Conservation (phyloP, 2,329 filamentous ascomycete species). For the Claviceps sp. region DNA sequence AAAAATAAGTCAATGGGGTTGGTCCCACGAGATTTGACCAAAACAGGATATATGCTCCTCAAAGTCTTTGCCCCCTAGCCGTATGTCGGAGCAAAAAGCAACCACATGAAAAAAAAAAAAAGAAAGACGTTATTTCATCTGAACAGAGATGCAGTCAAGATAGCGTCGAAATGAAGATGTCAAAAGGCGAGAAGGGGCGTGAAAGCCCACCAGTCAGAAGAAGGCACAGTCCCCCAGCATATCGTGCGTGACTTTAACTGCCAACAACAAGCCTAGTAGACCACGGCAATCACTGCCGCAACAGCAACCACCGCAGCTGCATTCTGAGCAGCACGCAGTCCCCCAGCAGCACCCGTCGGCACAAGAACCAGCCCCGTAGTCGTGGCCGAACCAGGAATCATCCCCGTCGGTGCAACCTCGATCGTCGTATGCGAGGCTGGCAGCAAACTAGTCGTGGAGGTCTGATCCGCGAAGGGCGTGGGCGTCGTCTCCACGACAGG, state of each 20-base stretch:
- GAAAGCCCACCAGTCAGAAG: neutral
- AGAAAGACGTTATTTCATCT: no score
- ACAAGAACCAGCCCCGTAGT: constrained; percentile 9
- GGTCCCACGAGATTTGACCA: no score
- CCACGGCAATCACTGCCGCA: constrained; percentile 25
- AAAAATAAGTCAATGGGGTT: no score
- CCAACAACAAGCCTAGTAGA: constrained; percentile 14
- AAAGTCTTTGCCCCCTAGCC: no score
- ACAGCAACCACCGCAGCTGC: constrained; percentile 27
- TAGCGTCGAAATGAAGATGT: no score
- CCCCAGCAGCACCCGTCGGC: constrained; percentile 19
- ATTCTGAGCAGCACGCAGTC: constrained; percentile 24
- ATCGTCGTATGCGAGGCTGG: constrained; percentile 12
- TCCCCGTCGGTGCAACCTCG: constrained; percentile 10
- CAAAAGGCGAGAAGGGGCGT: neutral
- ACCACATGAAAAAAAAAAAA: no score
- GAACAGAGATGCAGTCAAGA: no score
- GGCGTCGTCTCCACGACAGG: constrained; percentile 2
- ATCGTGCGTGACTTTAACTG: neutral
- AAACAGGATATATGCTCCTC: no score
- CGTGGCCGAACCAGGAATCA: constrained; percentile 9
- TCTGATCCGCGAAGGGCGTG: neutral
- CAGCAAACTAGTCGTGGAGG: neutral
- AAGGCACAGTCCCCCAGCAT: neutral
- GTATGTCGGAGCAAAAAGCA: no score